Evolutionary conservation across 306 rosid genomes (phyloP), one percentile per base, ranked within the genome.

Genomic region (Begonia masoniana): DNA sequence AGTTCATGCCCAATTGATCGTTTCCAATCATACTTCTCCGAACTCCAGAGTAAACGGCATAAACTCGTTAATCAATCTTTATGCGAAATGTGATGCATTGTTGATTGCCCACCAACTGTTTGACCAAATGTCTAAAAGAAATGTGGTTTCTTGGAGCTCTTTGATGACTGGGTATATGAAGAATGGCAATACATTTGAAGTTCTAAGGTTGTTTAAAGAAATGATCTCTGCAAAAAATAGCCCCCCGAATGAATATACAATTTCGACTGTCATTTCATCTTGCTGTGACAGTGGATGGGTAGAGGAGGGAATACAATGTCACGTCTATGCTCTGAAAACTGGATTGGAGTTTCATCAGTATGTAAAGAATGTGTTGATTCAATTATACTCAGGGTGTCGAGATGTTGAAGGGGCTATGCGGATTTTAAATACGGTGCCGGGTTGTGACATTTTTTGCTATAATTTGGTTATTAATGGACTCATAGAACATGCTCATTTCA

Each of bases 271-370:
- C 16, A 21, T 61, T 42, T 61, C 65, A 51, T 50, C 58, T 42
- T 59, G 55, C 17, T 51, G 26, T 61, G 58, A 21, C 42, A 41
- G 24, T 51, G 43, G 39, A 52, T 51, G 53, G 58, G 15, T 31
- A 51, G 12, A 41, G 12, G 65, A 61, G 51, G 65, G 65, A 1
- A 51, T 2, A 42, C 65, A 61, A 16, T 61, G 57, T 14, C 65
- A 61, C 43, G 65, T 56, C 21, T 51, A 42, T 61, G 57, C 43
- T 4, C 49, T 61, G 4, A 61, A 61, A 42, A 51, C 57, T 23
- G 65, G 57, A 10, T 61, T 61, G 51, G 65, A 61, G 41, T 36
- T 61, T 41, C 65, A 61, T 61, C 65, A 61, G 24, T 61, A 61
- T 51, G 65, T 61, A 9, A 61, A 61, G 36, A 61, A 61, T 43